Conservation (phyloP, 2,329 filamentous ascomycete genomes). For the Colletotrichum sp. region DNA sequence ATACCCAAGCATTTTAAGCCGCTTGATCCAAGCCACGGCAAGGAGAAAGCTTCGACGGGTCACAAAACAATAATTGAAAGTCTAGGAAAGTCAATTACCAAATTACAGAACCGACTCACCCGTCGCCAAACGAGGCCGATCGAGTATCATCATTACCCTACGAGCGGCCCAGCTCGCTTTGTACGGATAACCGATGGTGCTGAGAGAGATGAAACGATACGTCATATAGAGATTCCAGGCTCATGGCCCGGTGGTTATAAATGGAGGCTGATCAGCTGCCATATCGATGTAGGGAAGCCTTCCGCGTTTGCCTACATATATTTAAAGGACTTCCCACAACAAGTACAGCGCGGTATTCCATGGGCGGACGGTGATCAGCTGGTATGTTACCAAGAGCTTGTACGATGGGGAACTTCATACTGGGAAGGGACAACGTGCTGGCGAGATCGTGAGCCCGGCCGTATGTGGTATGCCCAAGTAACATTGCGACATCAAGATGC, state of each 20-base stretch:
- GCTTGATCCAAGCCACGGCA: rapidly evolving
- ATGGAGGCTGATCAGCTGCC: background rate
- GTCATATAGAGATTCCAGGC: background rate
- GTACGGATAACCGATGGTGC: background rate
- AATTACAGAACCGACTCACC: background rate
- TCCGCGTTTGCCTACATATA: background rate
- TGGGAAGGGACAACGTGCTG: background rate
- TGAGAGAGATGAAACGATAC: background rate
- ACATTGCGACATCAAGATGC: background rate
- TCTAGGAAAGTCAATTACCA: background rate
- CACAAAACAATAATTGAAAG: background rate
- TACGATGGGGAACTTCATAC: background rate
- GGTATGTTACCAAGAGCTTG: background rate
- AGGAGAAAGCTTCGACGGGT: rapidly evolving
- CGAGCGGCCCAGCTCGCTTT: background rate
- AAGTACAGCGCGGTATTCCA: background rate
- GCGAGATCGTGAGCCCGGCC: background rate
- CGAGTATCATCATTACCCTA: background rate
- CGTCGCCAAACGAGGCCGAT: background rate
- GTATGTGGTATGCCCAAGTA: background rate
- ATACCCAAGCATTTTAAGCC: background rate
- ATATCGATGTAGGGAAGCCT: background rate
- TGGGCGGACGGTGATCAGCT: background rate
- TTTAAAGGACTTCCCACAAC: background rate
- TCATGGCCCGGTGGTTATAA: background rate